These are phyloP conservation scores for Penicillium steckii DNA, from an alignment of 495 filamentous ascomycete species.

Conservation along the genomic window DNA sequence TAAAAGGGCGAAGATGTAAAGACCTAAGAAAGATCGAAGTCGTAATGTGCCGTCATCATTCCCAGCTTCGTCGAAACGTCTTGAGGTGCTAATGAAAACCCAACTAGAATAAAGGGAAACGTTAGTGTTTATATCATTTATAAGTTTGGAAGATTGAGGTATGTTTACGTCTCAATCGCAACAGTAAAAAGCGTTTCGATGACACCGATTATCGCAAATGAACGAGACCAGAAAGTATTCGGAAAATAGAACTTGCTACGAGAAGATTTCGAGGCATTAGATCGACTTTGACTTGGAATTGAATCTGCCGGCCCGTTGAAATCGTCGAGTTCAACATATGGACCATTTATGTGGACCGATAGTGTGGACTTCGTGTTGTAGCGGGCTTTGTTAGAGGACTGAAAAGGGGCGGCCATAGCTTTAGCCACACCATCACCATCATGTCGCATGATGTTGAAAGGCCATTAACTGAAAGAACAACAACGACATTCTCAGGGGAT, in stretches of 20 bases:
- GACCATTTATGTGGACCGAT: conserved; percentile 4
- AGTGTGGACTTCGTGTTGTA: conserved; percentile 3
- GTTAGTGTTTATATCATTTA: neutral
- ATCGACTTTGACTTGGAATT: neutral
- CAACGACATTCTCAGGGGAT: neutral
- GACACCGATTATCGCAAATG: conserved; percentile 16
- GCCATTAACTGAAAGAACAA: neutral
- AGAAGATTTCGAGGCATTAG: neutral
- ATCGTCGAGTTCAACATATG: conserved; percentile 15
- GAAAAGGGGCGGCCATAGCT: conserved; percentile 5
- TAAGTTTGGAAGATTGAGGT: neutral
- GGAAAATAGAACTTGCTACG: conserved; percentile 13
- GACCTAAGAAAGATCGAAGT: conserved; percentile 22
- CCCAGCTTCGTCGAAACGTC: conserved; percentile 8
- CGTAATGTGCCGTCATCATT: conserved; percentile 8
- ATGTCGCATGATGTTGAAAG: conserved; percentile 7
- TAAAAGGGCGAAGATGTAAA: conserved; percentile 24
- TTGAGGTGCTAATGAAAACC: conserved; percentile 19
- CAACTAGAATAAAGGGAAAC: conserved; percentile 6
- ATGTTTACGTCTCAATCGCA: conserved; percentile 12
- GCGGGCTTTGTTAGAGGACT: conserved; percentile 3
- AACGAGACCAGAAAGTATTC: conserved; percentile 21
- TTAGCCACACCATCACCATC: conserved; percentile 1
- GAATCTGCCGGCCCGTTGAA: neutral
- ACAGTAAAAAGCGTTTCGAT: conserved; percentile 18